Evolutionary conservation across 805 yeast species (phyloP).

Genomic region (Saccharomycopsis guyanensis): DNA sequence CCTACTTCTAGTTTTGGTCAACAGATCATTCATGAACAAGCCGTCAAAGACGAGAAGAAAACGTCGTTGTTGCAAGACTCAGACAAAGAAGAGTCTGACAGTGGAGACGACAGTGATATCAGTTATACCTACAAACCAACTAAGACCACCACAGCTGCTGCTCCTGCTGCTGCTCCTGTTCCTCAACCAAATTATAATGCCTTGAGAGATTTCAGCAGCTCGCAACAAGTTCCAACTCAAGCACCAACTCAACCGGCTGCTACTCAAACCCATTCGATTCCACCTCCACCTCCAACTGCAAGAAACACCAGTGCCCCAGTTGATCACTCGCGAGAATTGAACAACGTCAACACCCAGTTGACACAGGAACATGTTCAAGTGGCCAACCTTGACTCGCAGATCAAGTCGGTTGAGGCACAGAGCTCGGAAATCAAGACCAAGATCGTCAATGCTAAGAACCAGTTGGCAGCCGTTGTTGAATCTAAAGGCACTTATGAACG

Average conservation of each 20-base stretch:
- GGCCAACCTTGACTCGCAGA: conserved; percentile 81
- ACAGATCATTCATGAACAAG: conserved; percentile 38
- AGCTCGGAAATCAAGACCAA: conserved; percentile 64
- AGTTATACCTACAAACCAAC: conserved; percentile 20
- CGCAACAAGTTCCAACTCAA: conserved; percentile 13
- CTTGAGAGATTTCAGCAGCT: conserved; percentile 37
- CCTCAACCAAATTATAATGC: conserved; percentile 41
- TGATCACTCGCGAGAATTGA: conserved; percentile 7
- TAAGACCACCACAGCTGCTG: conserved; percentile 18
- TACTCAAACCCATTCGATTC: conserved; percentile 22
- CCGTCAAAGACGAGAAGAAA: conserved; percentile 27
- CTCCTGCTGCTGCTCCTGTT: conserved; percentile 23
- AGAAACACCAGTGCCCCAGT: background rate
- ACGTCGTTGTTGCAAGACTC: conserved; percentile 29
- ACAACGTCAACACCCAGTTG: conserved; percentile 56
- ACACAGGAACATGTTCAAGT: conserved; percentile 77
- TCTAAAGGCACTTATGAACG: conserved; percentile 65
- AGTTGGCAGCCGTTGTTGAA: conserved; percentile 57
- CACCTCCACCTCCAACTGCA: conserved; percentile 22
- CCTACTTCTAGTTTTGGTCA: conserved; percentile 89
- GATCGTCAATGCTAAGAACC: conserved; percentile 68
- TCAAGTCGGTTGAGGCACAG: conserved; percentile 68
- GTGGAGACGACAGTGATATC: conserved; percentile 23
- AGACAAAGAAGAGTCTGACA: conserved; percentile 31
- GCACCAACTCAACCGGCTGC: conserved; percentile 23